Percentiles rank a stretch among this genome's conserved stretches.
Evolutionary conservation across 1,284 basidiomycete genomes (phyloP).

Genomic region (Salmacisia buchloeana): DNA sequence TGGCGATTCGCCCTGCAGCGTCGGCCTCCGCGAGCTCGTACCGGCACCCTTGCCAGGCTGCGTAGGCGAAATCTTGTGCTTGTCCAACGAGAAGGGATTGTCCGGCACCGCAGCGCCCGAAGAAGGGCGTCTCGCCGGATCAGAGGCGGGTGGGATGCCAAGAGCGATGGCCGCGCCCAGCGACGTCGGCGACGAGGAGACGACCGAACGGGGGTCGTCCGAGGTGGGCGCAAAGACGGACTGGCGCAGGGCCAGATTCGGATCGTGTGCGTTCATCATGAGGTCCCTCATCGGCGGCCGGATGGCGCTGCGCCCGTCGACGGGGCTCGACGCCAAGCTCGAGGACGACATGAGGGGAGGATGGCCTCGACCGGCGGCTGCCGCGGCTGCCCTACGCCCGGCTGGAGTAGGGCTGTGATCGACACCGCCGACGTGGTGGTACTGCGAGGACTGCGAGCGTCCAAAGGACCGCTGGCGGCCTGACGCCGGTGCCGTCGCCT

Average conservation of each 20-base stretch:
- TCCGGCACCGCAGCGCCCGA: background rate
- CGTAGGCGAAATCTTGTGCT: conserved; percentile 36
- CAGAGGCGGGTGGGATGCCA: too few species aligned
- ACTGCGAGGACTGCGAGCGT: background rate
- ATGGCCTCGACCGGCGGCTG: background rate
- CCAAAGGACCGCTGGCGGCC: background rate
- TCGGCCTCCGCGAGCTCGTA: too few species aligned
- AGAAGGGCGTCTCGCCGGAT: background rate
- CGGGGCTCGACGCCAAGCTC: background rate
- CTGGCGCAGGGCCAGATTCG: background rate
- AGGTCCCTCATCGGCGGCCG: background rate
- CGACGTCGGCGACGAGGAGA: background rate
- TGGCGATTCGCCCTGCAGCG: background rate
- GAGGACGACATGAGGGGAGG: background rate
- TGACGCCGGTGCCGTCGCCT: too few species aligned
- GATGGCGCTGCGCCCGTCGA: background rate
- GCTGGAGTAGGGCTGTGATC: conserved; percentile 4
- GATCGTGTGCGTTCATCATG: background rate
- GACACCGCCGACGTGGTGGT: background rate
- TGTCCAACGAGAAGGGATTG: conserved; percentile 41
- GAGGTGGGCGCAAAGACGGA: background rate
- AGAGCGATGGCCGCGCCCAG: background rate
- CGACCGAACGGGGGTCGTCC: background rate
- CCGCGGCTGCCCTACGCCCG: background rate
- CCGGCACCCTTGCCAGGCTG: background rate